Conservation (phyloP, 2,329 filamentous ascomycete species). For the Aspergillus melleus region DNA sequence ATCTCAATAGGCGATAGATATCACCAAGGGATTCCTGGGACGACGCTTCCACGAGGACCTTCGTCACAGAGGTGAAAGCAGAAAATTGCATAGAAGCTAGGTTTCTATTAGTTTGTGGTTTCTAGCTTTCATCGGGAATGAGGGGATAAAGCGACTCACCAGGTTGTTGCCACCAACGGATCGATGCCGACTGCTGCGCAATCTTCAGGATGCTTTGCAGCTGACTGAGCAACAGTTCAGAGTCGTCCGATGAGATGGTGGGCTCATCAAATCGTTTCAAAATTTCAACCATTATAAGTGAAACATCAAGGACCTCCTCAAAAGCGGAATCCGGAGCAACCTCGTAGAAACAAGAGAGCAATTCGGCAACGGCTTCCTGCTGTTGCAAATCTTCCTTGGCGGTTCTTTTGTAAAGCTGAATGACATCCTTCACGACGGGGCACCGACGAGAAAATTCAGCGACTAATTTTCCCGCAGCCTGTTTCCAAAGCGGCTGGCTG, state of each 20-base stretch:
- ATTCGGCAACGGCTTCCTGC: slow-evolving; percentile 72
- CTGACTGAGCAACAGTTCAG: slow-evolving; percentile 66
- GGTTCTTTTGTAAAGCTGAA: slow-evolving; percentile 70
- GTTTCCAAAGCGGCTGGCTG: slow-evolving; percentile 62
- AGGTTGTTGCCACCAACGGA: slow-evolving; percentile 85
- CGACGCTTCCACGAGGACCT: slow-evolving; percentile 33
- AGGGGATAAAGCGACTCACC: slow-evolving; percentile 36
- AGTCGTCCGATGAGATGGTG: slow-evolving; percentile 47
- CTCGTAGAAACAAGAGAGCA: slow-evolving; percentile 83
- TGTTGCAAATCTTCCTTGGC: slow-evolving; percentile 70
- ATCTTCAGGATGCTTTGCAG: slow-evolving; percentile 79
- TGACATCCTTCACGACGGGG: slow-evolving; percentile 78
- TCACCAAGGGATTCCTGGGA: slow-evolving; percentile 33
- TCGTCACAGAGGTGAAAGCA: slow-evolving; percentile 43
- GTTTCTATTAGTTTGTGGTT: slow-evolving; percentile 8
- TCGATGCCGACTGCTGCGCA: slow-evolving; percentile 75
- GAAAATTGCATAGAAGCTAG: slow-evolving; percentile 42
- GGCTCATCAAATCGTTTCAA: slow-evolving; percentile 61
- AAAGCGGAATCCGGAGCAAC: slow-evolving; percentile 76
- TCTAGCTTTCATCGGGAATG: background rate
- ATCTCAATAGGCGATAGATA: slow-evolving; percentile 35
- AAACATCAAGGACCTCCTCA: slow-evolving; percentile 85
- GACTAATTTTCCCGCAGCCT: slow-evolving; percentile 66
- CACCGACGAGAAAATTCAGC: slow-evolving; percentile 76
- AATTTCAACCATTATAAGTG: slow-evolving; percentile 68